Evolutionary conservation across 2,329 filamentous ascomycete genomes (phyloP), one percentile per base, ranked within the genome.

Genomic region (Venturia oleaginea): DNA sequence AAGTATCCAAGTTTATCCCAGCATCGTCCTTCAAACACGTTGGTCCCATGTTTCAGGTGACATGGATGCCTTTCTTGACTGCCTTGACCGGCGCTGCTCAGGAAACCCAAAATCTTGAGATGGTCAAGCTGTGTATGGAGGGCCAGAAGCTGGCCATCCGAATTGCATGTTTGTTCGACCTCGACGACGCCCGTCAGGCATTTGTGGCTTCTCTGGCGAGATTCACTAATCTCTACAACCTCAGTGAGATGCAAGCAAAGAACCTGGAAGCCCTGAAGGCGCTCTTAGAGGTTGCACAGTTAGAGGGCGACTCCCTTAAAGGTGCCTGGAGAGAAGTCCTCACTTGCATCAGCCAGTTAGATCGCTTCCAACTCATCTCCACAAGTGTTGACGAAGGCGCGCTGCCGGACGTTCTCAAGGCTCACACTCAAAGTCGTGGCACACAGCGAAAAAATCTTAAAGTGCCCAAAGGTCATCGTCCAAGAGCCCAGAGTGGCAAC

Each of bases 51-150:
- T 97, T 99, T 72, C 92, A 96, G 71, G 92, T 96, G 30, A 95
- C 92, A 0, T 99, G 94, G 94, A 99, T 97, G 93, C 96, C 93
- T 11, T 95, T 97, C 75, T 89, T 99, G 71, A 97, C 93, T 5
- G 92, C 92, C 0, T 83, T 99, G 32, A 97, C 93, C 1, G 92
- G 90, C 61, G 90, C 95, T 69, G 92, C 94, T 74, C 94, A 97
- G 70, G 92, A 96, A 72, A 89, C 91, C 0, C 90, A 96, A 69
- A 97, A 97, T 71, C 81, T 96, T 4, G 92, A 97, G 69, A 90
- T 94, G 19, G 92, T 97, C 74, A 91, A 88, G 72, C 78, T 96
- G 7, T 99, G 94, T 71, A 88, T 99, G 71, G 93, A 99, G 72
- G 94, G 94, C 3, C 91, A 97, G 82, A 96, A 92, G 74, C 82